phyloP scores from a whole-genome alignment of 495 filamentous ascomycete genomes.

The Emericellopsis terricola region DNA sequence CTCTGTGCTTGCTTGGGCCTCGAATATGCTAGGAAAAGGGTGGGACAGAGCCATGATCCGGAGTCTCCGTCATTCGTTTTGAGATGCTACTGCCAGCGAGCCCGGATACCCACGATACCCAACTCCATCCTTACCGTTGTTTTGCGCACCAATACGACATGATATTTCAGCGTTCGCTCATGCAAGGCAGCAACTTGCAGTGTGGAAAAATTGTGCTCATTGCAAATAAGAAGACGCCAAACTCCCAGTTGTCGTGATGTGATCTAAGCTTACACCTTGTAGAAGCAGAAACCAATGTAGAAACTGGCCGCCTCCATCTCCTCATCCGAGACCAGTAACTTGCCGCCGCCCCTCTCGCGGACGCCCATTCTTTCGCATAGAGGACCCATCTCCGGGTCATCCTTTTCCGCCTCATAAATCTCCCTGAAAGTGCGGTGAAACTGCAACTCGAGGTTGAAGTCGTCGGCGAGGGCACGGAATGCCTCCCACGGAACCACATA shows the following conservation, averaged over 20 bases:
- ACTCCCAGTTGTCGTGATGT: too few species aligned
- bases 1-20: too few species aligned
- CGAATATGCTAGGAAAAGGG: too few species aligned
- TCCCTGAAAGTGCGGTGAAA: slow-evolving; percentile 81
- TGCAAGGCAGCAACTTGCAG: too few species aligned
- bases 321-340: slow-evolving; percentile 50
- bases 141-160: neutral
- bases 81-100: too few species aligned
- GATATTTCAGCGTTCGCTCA: neutral
- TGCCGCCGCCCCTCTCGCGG: slow-evolving; percentile 46
- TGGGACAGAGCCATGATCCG: too few species aligned
- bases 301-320: slow-evolving; percentile 86
- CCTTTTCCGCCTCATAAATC: slow-evolving; percentile 78
- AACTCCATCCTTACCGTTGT: neutral
- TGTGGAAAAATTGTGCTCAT: too few species aligned
- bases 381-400: slow-evolving; percentile 56
- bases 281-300: slow-evolving; percentile 87
- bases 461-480: slow-evolving; percentile 84
- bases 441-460: slow-evolving; percentile 87
- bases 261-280: slow-evolving; percentile 62
- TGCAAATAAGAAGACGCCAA: too few species aligned
- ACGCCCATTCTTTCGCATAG: slow-evolving; percentile 93
- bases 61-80: too few species aligned
- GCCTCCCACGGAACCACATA: slow-evolving; percentile 98
- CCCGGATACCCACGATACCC: neutral